Evolutionary conservation across 495 filamentous ascomycete genomes (phyloP), one percentile per base, ranked within the genome.

Genomic region (Recurvomyces mirabilis): DNA sequence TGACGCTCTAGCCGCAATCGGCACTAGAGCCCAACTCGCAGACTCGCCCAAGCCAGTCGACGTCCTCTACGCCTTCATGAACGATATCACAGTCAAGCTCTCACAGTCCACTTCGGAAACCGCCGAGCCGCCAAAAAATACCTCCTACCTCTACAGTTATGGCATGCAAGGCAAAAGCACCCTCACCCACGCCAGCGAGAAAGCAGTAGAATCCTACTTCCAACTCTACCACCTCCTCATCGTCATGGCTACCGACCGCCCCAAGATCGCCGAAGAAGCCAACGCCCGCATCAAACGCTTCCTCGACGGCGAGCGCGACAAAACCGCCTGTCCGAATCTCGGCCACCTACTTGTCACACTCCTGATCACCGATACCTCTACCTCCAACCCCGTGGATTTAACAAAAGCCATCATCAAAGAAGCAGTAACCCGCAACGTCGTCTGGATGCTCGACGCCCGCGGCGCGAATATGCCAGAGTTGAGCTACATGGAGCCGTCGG

Each of bases 131-230:
- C 46, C 1, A 51, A 47, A 12, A 28, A 15, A 12, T 52, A 25
- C 31, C 4, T 1, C 32, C 19, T 50, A n/a, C n/a, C n/a, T n/a
- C n/a, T n/a, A n/a, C n/a, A n/a, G n/a, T 19, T 9, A 26, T 25
- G 9, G 21, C 18, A 5, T 22, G 1, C 11, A 34, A 19, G 24
- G 25, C 1, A 64, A 60, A 32, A 67, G 65, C 37, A 67, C 63
- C 3, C 60, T 72, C 20, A 64, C 53, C 0, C 67, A 70, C 25
- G 68, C 68, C 0, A 69, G 66, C 0, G 70, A 72, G 43, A 72
- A 71, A 52, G 70, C 69, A 2, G 68, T 74, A 6, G 66, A 72
- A 42, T 65, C 66, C 0, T 72, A 74, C 57, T 72, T 74, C 48
- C 66, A 69, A 33, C 65, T 72, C 21, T 72, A 70, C 53, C 71